phyloP scores from a whole-genome alignment of 352 stramenopile genomes.

The Halophytophthora polymorphica region DNA sequence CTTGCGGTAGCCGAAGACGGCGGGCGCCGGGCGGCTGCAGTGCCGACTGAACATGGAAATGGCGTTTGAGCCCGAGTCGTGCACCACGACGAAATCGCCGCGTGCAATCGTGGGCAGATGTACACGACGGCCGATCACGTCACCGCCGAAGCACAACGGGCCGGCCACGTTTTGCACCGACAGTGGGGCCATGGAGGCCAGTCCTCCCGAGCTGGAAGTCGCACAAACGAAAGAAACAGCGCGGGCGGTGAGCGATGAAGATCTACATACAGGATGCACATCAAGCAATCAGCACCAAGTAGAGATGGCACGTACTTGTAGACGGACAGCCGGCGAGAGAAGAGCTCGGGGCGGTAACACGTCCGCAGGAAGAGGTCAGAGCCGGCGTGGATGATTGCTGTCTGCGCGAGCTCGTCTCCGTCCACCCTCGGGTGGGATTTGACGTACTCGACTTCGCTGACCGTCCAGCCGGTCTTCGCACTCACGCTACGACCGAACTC shows the following conservation, averaged over 20 bases:
- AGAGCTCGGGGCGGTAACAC: conserved; percentile 81
- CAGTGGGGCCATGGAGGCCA: conserved; percentile 38
- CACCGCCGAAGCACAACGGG: conserved; percentile 90
- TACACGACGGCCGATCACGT: conserved; percentile 75
- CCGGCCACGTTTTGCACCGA: conserved; percentile 82
- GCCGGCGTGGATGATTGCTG: conserved; percentile 86
- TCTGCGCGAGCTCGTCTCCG: conserved; percentile 39
- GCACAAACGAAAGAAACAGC: conserved; percentile 5
- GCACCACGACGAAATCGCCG: conserved; percentile 83
- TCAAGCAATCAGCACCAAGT: background rate
- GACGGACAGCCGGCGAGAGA: conserved; percentile 77
- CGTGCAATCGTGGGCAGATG: conserved; percentile 55
- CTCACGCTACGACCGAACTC: conserved; percentile 89
- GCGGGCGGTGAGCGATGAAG: conserved; percentile 1
- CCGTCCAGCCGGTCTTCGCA: conserved; percentile 82
- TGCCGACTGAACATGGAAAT: conserved; percentile 87
- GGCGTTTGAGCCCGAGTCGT: conserved; percentile 87
- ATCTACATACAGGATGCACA: conserved; percentile 14
- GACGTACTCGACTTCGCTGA: conserved; percentile 89
- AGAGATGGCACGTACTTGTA: conserved; percentile 57
- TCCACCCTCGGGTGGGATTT: conserved; percentile 61
- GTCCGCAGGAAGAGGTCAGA: conserved; percentile 88
- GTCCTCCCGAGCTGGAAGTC: conserved; percentile 36
- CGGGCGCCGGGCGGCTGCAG: conserved; percentile 77
- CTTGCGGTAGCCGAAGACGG: conserved; percentile 77